Evolutionary conservation across 805 yeast species (phyloP), one percentile per base, ranked within the genome.

Genomic region (Spathaspora arborariae): DNA sequence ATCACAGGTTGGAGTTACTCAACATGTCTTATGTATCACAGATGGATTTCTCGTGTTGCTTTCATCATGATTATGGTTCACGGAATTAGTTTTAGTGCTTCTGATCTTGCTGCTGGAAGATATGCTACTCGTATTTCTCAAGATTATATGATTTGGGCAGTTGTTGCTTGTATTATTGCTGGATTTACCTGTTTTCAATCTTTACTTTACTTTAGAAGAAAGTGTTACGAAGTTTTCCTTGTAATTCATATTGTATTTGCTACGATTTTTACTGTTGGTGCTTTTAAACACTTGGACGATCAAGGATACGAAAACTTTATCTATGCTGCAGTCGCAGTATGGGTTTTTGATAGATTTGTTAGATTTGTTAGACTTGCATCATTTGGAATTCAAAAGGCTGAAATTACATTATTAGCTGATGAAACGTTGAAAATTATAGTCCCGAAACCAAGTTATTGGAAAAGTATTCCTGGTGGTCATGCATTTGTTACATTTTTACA

Each of bases 11-110:
- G 64, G 71, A 70, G 54, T 47, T 73, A 51, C 47, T 63, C 82
- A 0, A 72, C 83, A n/a, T 83, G 79, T 57, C 69, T 81, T 39
- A 67, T 78, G 36, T 78, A 74, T 55, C 88, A 83, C 58, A 72
- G 84, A 45, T 82, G 85, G 67, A 51, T 80, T 5, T 73, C 81
- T 1, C 68, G 87, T 48, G 60, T 74, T n/a, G 58, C 70, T 35
- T 42, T 71, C 1, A 63, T 72, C 22, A 56, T 80, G 41, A 56
- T 81, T 6, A 58, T 59, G 18, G 52, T 79, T 9, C 88, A 82
- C 49, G 67, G 76, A 7, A 64, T 44, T 40, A 21, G 35, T 19
- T 39, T 30, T 42, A 46, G 42, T 22, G 44, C 42, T 15, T 41
- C 50, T 22, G 47, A 55, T 19, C 35, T 51, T 16, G 49, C 51